Evolutionary conservation across 306 rosid genomes (phyloP), one percentile per base, ranked within the genome.

Genomic region (Luffa aegyptiaca): DNA sequence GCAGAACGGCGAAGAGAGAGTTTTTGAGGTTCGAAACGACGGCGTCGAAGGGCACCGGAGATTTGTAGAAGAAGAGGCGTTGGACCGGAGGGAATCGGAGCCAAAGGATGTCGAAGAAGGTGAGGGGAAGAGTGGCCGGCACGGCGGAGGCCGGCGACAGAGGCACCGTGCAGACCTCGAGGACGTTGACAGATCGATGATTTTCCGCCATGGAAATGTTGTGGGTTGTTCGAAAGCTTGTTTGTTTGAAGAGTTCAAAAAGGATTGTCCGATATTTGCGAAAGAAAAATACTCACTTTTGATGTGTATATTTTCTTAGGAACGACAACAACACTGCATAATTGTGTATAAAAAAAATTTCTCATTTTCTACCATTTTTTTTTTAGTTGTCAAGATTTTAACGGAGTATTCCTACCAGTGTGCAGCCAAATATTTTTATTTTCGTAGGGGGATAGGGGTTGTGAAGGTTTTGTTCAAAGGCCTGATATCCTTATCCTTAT

Each of bases 1-100:
- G 84, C 62, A 84, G 86, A 68, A 81, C 55, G 64, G 78, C 77
- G 39, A 85, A 82, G 75, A 87, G 88, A 5, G 88, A 75, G 63
- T 52, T 53, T 51, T 82, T 87, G 46, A 87, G 82, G 39, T 53
- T 6, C 17, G 83, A 87, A 56, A 87, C 71, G 80, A 77, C n/a
- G 8, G 62, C 55, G 52, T 77, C 21, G 81, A 84, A 84, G 49
- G 86, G 51, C 68, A 44, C 75, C 13, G 88, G 46, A 52, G 36
- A 73, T 51, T 80, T 71, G 79, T 77, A 87, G 78, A 87, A 84
- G 82, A 55, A 84, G 20, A 87, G 78, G 68, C 86, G 77, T 68
- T 80, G 11, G 10, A 78, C 51, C 0, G 81, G 84, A 71, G 11
- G 48, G 12, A 80, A 59, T 1, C 44, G 41, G 48, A 62, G 39